phyloP scores from a whole-genome alignment of 164 flowering plant species.

The Warburgia ugandensis region DNA sequence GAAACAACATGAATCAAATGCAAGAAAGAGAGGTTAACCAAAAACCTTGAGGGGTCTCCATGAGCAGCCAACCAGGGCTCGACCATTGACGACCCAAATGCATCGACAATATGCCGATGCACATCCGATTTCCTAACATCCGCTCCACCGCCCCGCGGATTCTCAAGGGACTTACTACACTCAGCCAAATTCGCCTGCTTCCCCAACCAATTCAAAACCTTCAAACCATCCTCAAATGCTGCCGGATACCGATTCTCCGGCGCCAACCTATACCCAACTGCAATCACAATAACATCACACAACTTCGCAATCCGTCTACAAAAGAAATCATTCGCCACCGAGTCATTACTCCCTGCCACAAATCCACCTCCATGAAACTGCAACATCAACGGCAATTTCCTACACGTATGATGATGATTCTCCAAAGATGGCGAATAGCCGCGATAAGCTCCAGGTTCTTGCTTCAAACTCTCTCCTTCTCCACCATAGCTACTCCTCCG shows the following conservation, averaged over 20 bases:
- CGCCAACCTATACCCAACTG: conserved; percentile 81
- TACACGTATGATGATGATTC: not conserved
- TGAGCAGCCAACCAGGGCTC: conserved; percentile 99
- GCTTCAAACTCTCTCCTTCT: conserved; percentile 23
- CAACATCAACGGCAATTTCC: conserved; percentile 61
- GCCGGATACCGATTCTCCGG: conserved; percentile 75
- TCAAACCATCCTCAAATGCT: conserved; percentile 81
- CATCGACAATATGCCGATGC: conserved; percentile 54
- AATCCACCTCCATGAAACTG: conserved; percentile 88
- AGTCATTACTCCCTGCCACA: conserved; percentile 67
- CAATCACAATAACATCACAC: conserved; percentile 75
- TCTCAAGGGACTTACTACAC: conserved; percentile 49
- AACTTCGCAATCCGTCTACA: conserved; percentile 66
- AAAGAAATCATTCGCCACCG: conserved; percentile 64
- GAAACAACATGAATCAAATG: no score
- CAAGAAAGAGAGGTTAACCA: no score
- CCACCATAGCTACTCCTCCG: conserved; percentile 24
- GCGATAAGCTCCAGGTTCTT: conserved; percentile 13
- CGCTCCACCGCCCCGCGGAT: conserved; percentile 19
- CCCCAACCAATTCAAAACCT: conserved; percentile 73
- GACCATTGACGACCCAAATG: conserved; percentile 89
- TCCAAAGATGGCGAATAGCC: conserved; percentile 8
- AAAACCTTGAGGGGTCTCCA: conserved; percentile 92
- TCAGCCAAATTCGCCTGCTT: conserved; percentile 78
- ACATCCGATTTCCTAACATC: conserved; percentile 46